phyloP scores from a whole-genome alignment of 2,329 filamentous ascomycete species.

The Penicillium psychrosexuale region DNA sequence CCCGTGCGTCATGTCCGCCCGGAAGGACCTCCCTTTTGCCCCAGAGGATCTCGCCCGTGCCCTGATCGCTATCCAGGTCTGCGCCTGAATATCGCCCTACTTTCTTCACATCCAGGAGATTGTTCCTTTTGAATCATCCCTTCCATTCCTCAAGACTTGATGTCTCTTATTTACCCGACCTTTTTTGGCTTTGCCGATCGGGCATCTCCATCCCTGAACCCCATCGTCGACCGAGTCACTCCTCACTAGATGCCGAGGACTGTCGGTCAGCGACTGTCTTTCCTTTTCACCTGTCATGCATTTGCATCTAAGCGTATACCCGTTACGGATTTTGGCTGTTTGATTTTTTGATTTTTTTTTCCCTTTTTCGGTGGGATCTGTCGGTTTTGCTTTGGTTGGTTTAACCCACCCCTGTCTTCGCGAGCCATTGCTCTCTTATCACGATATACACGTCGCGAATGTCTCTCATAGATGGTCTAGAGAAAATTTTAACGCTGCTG shows the following conservation, averaged over 20 bases:
- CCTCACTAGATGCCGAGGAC: slow-evolving; percentile 2
- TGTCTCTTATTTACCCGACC: slow-evolving; percentile 6
- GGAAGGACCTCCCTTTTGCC: slow-evolving; percentile 31
- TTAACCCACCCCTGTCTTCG: neutral
- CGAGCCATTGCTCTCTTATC: neutral
- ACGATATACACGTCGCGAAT: neutral
- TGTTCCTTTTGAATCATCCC: slow-evolving; percentile 5
- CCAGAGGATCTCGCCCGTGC: slow-evolving; percentile 38
- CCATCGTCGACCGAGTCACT: neutral
- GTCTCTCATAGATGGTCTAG: slow-evolving; percentile 1
- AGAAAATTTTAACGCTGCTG: neutral
- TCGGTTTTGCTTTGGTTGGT: neutral
- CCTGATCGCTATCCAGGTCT: slow-evolving; percentile 38
- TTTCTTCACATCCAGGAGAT: slow-evolving; percentile 21
- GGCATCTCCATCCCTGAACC: neutral
- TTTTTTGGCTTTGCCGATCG: slow-evolving; percentile 1
- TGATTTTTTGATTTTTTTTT: neutral
- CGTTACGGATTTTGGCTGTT: slow-evolving; percentile 14
- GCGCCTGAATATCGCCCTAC: slow-evolving; percentile 13
- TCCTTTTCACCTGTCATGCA: slow-evolving; percentile 10
- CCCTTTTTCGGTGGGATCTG: neutral
- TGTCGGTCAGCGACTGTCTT: neutral
- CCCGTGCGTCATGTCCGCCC: slow-evolving; percentile 20
- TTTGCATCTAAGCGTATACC: slow-evolving; percentile 33
- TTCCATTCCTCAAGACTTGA: slow-evolving; percentile 11